Base-by-base conservation (phyloP, 441 rosid genomes). In the Rhodomyrtus psidioides region DNA sequence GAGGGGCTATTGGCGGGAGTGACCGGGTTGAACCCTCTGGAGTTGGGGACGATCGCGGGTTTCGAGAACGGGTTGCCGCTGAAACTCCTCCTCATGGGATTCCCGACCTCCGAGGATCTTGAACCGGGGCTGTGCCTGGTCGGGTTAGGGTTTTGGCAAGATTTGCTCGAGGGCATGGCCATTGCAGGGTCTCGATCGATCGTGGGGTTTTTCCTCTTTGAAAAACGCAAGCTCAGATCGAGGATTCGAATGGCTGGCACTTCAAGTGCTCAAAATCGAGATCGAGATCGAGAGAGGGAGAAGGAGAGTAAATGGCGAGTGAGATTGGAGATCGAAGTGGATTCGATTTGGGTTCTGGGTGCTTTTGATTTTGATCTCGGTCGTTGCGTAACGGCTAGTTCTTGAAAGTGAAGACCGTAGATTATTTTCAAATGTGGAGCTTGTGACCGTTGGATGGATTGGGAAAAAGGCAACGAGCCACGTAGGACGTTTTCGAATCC, bases 11-110 rank as follows among this genome's bases (percentile, higher is more conserved):
- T 93, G 65, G 88, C 93, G 15, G 93, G 94, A 82, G 94, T 91
- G 75, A 85, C 91, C 7, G 93, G 92, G 85, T 89, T 88, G 84
- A 92, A 92, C 8, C 92, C 86, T 89, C 89, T 91, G 13, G 88
- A 90, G 83, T 82, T 85, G 8, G 93, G 49, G 62, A 86, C n/a
- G 82, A 91, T 79, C 19, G 92, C 86, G 30, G 93, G 94, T 79
- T 89, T 93, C 62, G 88, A 53, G 86, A 95, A 92, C 6, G 97
- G 97, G 83, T 65, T 96, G 24, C 92, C 97, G 19, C 86, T 86
- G 79, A 93, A 95, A 85, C 97, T 95, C 88, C 97, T 91, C 26
- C 98, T 92, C 92, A 90, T 92, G 46, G 92, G 88, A 70, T 95
- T 91, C 85, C 85, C 86, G n/a, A 88, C 85, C 86, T 96, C 96